Conservation (phyloP, 1,139 yeast species). For the Kodamaea suecica region DNA sequence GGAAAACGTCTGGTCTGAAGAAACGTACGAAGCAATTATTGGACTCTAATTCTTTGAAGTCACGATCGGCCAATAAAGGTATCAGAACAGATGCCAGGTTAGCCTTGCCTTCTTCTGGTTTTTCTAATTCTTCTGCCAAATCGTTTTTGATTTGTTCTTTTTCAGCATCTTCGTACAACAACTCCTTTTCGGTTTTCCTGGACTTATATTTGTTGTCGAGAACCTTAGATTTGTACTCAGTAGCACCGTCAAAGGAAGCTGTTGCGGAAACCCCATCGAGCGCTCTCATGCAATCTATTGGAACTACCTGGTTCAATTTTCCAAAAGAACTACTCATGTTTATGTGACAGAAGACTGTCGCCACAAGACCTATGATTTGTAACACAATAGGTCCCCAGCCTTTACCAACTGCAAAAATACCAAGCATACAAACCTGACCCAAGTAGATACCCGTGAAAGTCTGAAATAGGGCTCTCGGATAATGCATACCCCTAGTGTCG, state of each 20-base stretch:
- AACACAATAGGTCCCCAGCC: slow-evolving; percentile 92
- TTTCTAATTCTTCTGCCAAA: slow-evolving; percentile 19
- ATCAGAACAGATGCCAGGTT: slow-evolving; percentile 13
- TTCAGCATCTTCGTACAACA: slow-evolving; percentile 18
- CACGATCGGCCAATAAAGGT: slow-evolving; percentile 56
- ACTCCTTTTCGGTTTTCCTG: slow-evolving; percentile 12
- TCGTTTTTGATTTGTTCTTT: slow-evolving; percentile 23
- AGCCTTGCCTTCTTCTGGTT: slow-evolving; percentile 15
- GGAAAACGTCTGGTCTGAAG: slow-evolving; percentile 64
- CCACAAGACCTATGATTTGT: slow-evolving; percentile 60
- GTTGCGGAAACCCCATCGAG: slow-evolving; percentile 69
- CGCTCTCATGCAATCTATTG: slow-evolving; percentile 67
- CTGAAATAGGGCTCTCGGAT: slow-evolving; percentile 85
- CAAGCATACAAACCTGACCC: slow-evolving; percentile 81
- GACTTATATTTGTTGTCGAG: slow-evolving; percentile 20
- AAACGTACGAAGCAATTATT: slow-evolving; percentile 43
- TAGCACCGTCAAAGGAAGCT: slow-evolving; percentile 34
- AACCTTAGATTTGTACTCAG: slow-evolving; percentile 37
- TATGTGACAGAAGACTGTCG: slow-evolving; percentile 65
- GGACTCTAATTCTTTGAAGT: slow-evolving; percentile 30
- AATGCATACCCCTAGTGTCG: slow-evolving; percentile 81
- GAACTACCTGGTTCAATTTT: slow-evolving; percentile 55
- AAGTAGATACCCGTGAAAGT: slow-evolving; percentile 84
- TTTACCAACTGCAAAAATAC: slow-evolving; percentile 84
- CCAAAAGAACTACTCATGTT: slow-evolving; percentile 62